Conservation (phyloP, 225 moss, liverwort and hornwort species). For the Pseudoscleropodium purum region DNA sequence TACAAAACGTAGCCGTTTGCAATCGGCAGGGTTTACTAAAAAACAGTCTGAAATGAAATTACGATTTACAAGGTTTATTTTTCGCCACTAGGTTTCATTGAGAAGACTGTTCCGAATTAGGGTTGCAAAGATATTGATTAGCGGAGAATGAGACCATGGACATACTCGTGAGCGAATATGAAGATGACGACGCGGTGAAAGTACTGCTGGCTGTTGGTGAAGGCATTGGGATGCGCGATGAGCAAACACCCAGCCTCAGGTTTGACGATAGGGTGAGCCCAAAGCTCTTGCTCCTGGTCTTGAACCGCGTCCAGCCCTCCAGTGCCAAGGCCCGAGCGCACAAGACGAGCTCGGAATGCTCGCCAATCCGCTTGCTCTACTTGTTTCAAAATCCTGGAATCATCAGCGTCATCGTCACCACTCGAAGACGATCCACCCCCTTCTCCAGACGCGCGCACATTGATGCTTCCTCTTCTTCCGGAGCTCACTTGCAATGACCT, state of each 20-base stretch:
- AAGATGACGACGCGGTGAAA: slow-evolving; percentile 83
- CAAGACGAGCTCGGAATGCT: slow-evolving; percentile 69
- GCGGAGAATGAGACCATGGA: not conserved
- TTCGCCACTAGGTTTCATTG: not conserved
- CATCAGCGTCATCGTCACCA: slow-evolving; percentile 33
- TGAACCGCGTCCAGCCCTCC: slow-evolving; percentile 14
- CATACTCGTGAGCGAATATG: slow-evolving; percentile 60
- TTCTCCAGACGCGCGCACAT: slow-evolving; percentile 10
- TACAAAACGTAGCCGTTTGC: not conserved
- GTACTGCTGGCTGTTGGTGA: slow-evolving; percentile 63
- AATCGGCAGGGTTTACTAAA: not conserved
- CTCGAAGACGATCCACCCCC: not conserved
- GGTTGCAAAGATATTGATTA: not conserved
- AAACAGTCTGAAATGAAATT: not conserved
- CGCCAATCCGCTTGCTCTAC: slow-evolving; percentile 72
- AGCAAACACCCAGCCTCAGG: slow-evolving; percentile 73
- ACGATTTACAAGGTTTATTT: not conserved
- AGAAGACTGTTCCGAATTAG: not conserved
- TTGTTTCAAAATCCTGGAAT: slow-evolving; percentile 32
- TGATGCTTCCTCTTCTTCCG: not conserved
- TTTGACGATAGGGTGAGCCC: slow-evolving; percentile 72
- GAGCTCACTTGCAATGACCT: slow-evolving; percentile 18
- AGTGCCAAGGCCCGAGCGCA: slow-evolving; percentile 43
- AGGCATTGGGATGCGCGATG: slow-evolving; percentile 68
- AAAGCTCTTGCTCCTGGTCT: slow-evolving; percentile 35